Base-by-base conservation (phyloP, 179 eudicot genomes). In the Vitellaria paradoxa region DNA sequence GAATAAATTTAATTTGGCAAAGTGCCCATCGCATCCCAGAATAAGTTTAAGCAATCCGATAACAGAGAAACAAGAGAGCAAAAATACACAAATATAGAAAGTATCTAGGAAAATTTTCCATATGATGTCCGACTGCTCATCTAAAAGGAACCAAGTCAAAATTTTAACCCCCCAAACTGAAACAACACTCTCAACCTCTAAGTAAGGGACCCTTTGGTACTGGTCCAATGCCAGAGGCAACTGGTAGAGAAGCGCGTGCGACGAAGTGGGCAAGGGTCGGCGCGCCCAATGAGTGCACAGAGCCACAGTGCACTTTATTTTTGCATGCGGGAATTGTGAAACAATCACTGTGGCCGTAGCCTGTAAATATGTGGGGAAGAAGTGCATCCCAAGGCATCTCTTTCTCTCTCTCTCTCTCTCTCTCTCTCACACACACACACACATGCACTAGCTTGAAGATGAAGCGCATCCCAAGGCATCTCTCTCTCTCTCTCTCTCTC, bases 121-220 rank as follows among this genome's bases (percentile, higher is more conserved):
- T 81, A 96, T 98, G 85, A 87, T 42, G 76, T 96, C 98, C 88
- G 93, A 96, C 79, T 93, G 93, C 61, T 94, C 89, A 83, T 96
- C 99, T 21, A 94, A 69, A 30, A 30, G 2, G 2, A 30, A 30
- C 2, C 37, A 30, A 30, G 37, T 30, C 37, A 30, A 30, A 30
- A 0, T 30, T 30, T 30, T 30, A 2, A 30, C 37, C 2, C 37
- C 37, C 1, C 1, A 30, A 30, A 30, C 37, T 30, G 37, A 30
- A 30, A 30, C 37, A 30, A 30, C 2, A 30, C 37, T 30, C 2
- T 30, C 37, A 30, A 30, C 37, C 37, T 30, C 2, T 30, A 30
- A 30, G 37, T 30, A 30, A 30, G 2, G 37, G 37, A 2, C 37
- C 37, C 37, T 30, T 30, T 30, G 37, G 37, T 30, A 30, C 37